Conservation (phyloP, 192 early-diverging fungal species). For the Mortierella alpina region DNA sequence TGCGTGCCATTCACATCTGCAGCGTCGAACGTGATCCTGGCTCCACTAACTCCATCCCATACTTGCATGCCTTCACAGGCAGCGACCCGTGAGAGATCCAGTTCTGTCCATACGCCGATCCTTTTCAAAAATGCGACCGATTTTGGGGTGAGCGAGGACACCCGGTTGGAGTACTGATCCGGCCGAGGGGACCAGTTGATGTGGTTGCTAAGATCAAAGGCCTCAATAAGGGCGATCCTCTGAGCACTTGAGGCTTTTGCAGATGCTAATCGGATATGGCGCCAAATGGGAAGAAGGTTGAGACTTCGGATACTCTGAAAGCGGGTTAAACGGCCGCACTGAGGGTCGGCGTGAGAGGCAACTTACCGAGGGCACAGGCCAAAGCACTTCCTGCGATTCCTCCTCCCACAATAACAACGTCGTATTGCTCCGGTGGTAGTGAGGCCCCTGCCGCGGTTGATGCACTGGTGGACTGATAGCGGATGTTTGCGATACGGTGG, state of each 20-base stretch:
- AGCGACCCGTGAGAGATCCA: slow-evolving; percentile 67
- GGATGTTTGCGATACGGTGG: slow-evolving; percentile 18
- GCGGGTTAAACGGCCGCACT: background rate
- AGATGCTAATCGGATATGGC: slow-evolving; percentile 29
- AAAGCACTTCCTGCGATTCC: slow-evolving; percentile 91
- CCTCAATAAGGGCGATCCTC: slow-evolving; percentile 84
- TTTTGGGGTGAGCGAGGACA: slow-evolving; percentile 81
- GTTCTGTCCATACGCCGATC: slow-evolving; percentile 74
- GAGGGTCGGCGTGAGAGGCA: background rate
- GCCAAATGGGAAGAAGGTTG: slow-evolving; percentile 1
- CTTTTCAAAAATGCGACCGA: slow-evolving; percentile 72
- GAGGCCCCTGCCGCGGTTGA: background rate
- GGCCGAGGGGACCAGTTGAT: slow-evolving; percentile 64
- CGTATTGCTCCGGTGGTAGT: slow-evolving; percentile 58
- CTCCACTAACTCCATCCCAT: slow-evolving; percentile 80
- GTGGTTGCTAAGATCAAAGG: slow-evolving; percentile 70
- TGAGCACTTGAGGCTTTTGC: slow-evolving; percentile 48
- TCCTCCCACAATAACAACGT: slow-evolving; percentile 92
- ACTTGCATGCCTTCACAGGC: slow-evolving; percentile 81
- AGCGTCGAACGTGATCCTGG: slow-evolving; percentile 73
- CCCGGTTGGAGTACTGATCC: slow-evolving; percentile 81
- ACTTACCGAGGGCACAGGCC: slow-evolving; percentile 79
- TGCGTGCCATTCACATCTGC: slow-evolving; percentile 31
- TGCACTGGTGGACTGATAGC: slow-evolving; percentile 28
- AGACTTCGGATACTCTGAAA: background rate